These are phyloP conservation scores for Fagopyrum homotropicum DNA, from an alignment of 148 eudicot genomes.

Conservation along the genomic window DNA sequence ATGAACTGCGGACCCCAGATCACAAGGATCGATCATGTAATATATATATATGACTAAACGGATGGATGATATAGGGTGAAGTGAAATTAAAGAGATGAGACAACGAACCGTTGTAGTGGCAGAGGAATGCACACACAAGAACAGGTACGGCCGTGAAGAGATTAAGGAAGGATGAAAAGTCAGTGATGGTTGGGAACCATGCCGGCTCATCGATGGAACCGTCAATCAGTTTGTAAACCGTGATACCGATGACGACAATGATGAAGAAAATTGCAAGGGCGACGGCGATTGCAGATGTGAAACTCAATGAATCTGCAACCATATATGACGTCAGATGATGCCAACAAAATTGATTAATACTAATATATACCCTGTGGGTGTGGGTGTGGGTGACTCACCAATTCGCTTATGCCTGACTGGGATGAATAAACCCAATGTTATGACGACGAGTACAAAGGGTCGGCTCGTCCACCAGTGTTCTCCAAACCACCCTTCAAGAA, in stretches of 20 bases:
- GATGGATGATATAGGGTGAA: too few relatives aligned
- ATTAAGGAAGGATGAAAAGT: conserved; percentile 45
- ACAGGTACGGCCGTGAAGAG: conserved; percentile 88
- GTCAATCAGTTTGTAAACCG: conserved; percentile 55
- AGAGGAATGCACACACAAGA: conserved; percentile 84
- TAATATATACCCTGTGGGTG: too few relatives aligned
- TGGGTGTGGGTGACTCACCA: conserved; percentile 36
- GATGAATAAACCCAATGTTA: conserved; percentile 43
- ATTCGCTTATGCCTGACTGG: conserved; percentile 70
- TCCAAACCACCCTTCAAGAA: conserved; percentile 73
- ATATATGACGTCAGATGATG: background rate
- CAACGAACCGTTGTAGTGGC: conserved; percentile 81
- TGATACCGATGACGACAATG: conserved; percentile 55
- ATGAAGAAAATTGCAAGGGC: conserved; percentile 77
- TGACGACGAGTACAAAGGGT: conserved; percentile 42
- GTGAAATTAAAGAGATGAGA: background rate
- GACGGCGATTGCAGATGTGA: conserved; percentile 81
- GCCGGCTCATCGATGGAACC: conserved; percentile 63
- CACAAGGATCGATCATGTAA: too few relatives aligned
- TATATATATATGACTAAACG: too few relatives aligned
- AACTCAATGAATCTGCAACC: conserved; percentile 72
- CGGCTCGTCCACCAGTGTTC: conserved; percentile 61
- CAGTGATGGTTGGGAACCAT: conserved; percentile 53
- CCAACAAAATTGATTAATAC: background rate
- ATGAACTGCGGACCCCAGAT: conserved; percentile 41